Evolutionary conservation across 2,329 filamentous ascomycete genomes (phyloP), one percentile per base, ranked within the genome.

Genomic region (Fusarium transvaalense): DNA sequence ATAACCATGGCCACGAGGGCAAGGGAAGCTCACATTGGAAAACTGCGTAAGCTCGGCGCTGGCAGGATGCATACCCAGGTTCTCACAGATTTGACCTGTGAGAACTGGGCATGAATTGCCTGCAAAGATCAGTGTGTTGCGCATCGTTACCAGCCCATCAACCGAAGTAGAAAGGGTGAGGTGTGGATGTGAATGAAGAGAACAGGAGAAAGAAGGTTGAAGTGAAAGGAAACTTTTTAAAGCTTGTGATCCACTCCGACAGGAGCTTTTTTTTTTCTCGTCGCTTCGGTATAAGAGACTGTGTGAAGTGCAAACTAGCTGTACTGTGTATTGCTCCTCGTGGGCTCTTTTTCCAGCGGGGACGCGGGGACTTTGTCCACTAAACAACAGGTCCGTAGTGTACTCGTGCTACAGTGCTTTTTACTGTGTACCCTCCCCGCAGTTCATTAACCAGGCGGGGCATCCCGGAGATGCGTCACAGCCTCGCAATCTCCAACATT

Each of bases 11-110:
- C 56, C 43, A 57, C 42, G 37, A 67, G 50, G 54, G 58, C 66
- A 58, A 63, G 71, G 76, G 73, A 74, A 81, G 82, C 82, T 83
- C 82, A 88, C 88, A 85, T 91, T 91, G 78, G 89, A 88, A 81
- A 91, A 91, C 79, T 91, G 88, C 62, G 88, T 86, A 73, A 91
- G 84, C 82, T 91, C 88, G 72, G 88, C 87, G 66, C 86, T 82
- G 67, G 88, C 89, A 73, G 88, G 84, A 67, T 82, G 80, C 88
- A 90, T 90, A 75, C 88, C 88, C 78, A 91, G 79, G 74, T 89
- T 90, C 78, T 87, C 85, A 78, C 89, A 91, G 84, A 91, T 90
- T 74, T 90, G 87, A 61, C 80, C 82, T 19, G 88, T 88, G 76
- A 91, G 86, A 64, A 82, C 84, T 65, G 88, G 88, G 82, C 88